Evolutionary conservation across 164 flowering plant genomes (phyloP), one percentile per base, ranked within the genome.

Genomic region (Tetrastigma voinierianum): DNA sequence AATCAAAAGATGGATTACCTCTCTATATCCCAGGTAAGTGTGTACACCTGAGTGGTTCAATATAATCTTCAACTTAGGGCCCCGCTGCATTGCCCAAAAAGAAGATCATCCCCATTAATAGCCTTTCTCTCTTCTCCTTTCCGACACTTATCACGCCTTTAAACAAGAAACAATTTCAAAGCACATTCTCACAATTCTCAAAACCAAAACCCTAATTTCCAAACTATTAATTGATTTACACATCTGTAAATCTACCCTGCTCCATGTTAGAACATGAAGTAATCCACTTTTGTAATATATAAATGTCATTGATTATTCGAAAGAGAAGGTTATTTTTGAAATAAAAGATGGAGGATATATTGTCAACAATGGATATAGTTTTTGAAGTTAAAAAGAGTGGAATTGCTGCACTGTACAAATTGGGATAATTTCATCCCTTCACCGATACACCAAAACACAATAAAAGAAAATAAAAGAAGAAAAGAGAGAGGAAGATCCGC

Each of bases 21-120:
- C 95, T 68, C 90, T 76, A 72, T 83, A 87, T 68, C 86, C 75
- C 3, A 89, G 81, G n/a, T n/a, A n/a, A n/a, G n/a, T n/a, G n/a
- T n/a, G 78, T 87, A 87, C 18, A 70, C 68, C 82, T 86, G 17
- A 87, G 84, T 9, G 86, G 89, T 21, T 89, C 95, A 32, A 89
- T 82, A 53, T 87, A 89, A 18, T 87, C 87, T 58, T 89, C 90
- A 74, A 89, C 91, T 91, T 54, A 87, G 56, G 1, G 95, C 85
- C 1, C 86, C 81, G n/a, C n/a, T n/a, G n/a, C 95, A 89, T 87
- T 14, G 91, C 91, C 91, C 90, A 87, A 18, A n/a, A n/a, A 89
- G 66, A 73, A 89, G 76, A 83, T 87, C 95, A 68, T 87, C 91
- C 0, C 95, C 95, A 79, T 85, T 87, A 14, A 87, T 83, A 2